Evolutionary conservation across 495 filamentous ascomycete genomes (phyloP).

Genomic region (Annulohypoxylon maeteangense): DNA sequence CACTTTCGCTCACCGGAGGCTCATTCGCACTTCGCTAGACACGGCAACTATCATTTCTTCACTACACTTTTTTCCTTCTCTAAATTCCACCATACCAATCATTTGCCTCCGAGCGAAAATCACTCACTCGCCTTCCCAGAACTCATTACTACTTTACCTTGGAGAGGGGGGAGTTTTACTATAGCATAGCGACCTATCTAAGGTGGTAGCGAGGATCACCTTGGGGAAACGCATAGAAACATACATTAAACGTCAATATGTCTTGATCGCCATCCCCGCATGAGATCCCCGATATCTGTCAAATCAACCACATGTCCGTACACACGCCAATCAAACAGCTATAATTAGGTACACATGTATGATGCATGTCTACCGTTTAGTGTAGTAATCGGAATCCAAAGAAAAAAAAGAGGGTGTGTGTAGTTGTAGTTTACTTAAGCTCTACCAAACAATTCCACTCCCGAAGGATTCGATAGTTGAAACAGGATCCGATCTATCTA

Average conservation of each 20-base stretch:
- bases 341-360: conserved; percentile 22
- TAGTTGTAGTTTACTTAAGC: conserved; percentile 19
- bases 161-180: neutral
- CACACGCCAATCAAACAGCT: conserved; percentile 16
- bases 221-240: conserved; percentile 12
- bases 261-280: conserved; percentile 18
- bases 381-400: conserved; percentile 27
- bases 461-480: conserved; percentile 31
- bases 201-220: neutral
- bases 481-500: conserved; percentile 19
- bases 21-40: neutral
- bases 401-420: neutral
- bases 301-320: conserved; percentile 11
- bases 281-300: conserved; percentile 18
- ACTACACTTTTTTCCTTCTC: neutral
- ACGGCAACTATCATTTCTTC: conserved; percentile 13
- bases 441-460: neutral
- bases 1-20: conserved; percentile 22
- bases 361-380: neutral
- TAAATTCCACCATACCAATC: neutral
- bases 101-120: neutral
- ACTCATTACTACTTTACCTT: neutral
- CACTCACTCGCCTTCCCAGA: neutral
- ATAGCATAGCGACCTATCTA: neutral
- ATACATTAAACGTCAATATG: conserved; percentile 17